Evolutionary conservation across 371 early-diverging fungal genomes (phyloP).

Genomic region (Phascolomyces articulosus): DNA sequence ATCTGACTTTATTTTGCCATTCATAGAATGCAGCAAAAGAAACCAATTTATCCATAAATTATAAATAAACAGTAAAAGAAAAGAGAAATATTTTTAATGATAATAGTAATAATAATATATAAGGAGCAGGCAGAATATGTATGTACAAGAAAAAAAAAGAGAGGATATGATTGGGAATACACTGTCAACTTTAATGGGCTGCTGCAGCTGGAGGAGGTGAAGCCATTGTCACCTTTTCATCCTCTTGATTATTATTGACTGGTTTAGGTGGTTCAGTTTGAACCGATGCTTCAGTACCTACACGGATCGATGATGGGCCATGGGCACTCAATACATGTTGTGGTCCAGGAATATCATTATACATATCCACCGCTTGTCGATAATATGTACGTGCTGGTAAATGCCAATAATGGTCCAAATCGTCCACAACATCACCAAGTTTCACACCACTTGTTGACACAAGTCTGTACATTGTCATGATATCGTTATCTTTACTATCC

Average conservation of each 20-base stretch:
- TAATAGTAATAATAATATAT: background rate
- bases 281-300: slow-evolving; percentile 2
- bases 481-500: slow-evolving; percentile 44
- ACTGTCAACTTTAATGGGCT: background rate
- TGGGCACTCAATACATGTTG: slow-evolving; percentile 42
- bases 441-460: slow-evolving; percentile 30
- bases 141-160: background rate
- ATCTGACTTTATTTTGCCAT: background rate
- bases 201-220: slow-evolving; percentile 3
- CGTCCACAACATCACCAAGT: slow-evolving; percentile 36
- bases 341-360: slow-evolving; percentile 41
- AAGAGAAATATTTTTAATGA: background rate
- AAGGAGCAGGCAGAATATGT: background rate
- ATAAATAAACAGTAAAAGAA: background rate
- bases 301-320: slow-evolving; percentile 28
- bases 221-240: background rate
- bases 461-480: slow-evolving; percentile 31
- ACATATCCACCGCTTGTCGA: slow-evolving; percentile 34
- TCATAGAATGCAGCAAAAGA: too few relatives aligned
- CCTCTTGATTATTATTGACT: background rate
- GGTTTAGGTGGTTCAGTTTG: slow-evolving; percentile 1
- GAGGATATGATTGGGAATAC: background rate
- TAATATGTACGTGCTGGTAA: slow-evolving; percentile 34
- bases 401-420: slow-evolving; percentile 42
- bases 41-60: too few relatives aligned